Evolutionary conservation across 2,329 filamentous ascomycete species (phyloP), one percentile per base, ranked within the genome.

Genomic region (Colletotrichum gigasporum): DNA sequence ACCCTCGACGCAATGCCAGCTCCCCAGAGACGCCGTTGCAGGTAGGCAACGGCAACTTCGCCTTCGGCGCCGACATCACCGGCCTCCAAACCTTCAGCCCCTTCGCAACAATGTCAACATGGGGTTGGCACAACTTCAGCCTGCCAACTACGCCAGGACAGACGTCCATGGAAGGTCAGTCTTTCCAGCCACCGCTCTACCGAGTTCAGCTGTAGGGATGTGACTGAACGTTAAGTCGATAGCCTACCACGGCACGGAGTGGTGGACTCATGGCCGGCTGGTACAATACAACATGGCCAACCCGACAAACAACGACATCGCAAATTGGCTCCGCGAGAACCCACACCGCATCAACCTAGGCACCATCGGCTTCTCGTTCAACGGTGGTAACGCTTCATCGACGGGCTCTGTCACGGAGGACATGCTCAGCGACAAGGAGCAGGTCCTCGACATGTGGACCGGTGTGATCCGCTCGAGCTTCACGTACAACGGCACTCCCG

Each of bases 301-400:
- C 53, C 75, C 78, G 16, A 75, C 74, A 5, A 71, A 81, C 67
- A 70, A 69, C 11, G 77, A 81, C 20, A 79, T 81, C 48, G 80
- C 78, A 2, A 74, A 76, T 51, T 81, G 79, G 79, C 69, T 81
- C 14, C 78, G 79, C 45, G 74, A 78, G 57, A 86, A 86, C 65
- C 84, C 83, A 0, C 83, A 86, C 68, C 75, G 84, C 5, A 72
- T 85, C 16, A 86, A 85, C 63, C 67, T 86, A 1, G 84, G 77
- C 3, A 78, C 76, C 3, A 76, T 85, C 9, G 83, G 83, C 3
- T 71, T 86, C 28, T 77, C 75, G 58, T 85, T 84, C 66, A 72
- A 73, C 3, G 75, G 69, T 1, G 42, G 62, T 0, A 73, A 78
- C 62, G 30, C 12, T 2, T 18, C 30, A 22, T 20, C 39, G 5